These are phyloP conservation scores for Alliaria petiolata DNA, from an alignment of 345 rosid genomes.

Conservation along the genomic window DNA sequence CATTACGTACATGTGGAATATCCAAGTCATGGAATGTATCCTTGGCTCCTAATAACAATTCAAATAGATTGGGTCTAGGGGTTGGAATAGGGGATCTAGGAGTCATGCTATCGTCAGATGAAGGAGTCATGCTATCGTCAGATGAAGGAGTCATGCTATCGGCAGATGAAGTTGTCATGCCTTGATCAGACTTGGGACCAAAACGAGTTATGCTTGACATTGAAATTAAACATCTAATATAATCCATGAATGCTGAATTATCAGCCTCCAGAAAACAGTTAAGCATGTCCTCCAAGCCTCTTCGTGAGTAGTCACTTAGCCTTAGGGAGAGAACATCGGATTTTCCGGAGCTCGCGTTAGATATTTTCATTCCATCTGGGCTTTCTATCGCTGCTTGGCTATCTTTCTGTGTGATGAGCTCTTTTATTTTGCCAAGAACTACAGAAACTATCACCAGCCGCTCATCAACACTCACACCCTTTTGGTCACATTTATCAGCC, in stretches of 20 bases:
- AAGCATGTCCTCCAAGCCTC: slow-evolving; percentile 89
- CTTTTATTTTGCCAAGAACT: slow-evolving; percentile 71
- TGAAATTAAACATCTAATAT: slow-evolving; percentile 69
- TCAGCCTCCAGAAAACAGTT: slow-evolving; percentile 82
- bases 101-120: slow-evolving; percentile 89
- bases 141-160: slow-evolving; percentile 95
- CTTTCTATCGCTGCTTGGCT: slow-evolving; percentile 54
- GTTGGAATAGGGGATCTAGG: slow-evolving; percentile 88
- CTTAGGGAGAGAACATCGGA: slow-evolving; percentile 78
- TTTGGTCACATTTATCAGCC: slow-evolving; percentile 81
- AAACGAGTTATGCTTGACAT: slow-evolving; percentile 88
- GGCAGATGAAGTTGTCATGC: slow-evolving; percentile 83
- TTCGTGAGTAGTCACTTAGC: slow-evolving; percentile 83
- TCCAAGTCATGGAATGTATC: slow-evolving; percentile 66
- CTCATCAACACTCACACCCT: slow-evolving; percentile 64
- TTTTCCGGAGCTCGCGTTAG: slow-evolving; percentile 81
- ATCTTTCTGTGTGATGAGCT: slow-evolving; percentile 55
- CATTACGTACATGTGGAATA: slow-evolving; percentile 56
- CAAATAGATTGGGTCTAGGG: slow-evolving; percentile 73
- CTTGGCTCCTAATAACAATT: slow-evolving; percentile 64
- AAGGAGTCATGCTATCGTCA: too few species aligned
- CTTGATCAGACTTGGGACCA: slow-evolving; percentile 89
- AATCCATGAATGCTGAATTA: slow-evolving; percentile 65
- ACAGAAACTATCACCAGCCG: slow-evolving; percentile 65
- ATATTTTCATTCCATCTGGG: slow-evolving; percentile 66